These are phyloP conservation scores for Termitomyces sp. DNA, from an alignment of 768 basidiomycete genomes.

Conservation along the genomic window DNA sequence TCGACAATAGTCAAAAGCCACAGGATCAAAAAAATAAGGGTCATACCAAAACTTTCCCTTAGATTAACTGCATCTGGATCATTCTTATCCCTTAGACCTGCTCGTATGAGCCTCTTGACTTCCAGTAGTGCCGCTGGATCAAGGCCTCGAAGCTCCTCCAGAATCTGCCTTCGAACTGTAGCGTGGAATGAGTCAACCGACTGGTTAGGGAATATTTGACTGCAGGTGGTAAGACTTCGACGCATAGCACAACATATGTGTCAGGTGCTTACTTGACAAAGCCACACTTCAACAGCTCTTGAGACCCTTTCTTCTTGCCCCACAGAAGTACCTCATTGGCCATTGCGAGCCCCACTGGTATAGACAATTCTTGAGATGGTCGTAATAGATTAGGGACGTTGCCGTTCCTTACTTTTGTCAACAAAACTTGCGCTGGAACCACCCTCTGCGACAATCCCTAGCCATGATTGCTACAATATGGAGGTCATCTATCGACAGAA, in stretches of 20 bases:
- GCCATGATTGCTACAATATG: neutral
- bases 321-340: conserved; percentile 72
- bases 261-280: conserved; percentile 60
- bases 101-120: conserved; percentile 50
- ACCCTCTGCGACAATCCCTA: conserved; percentile 65
- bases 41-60: conserved; percentile 59
- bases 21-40: neutral
- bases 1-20: neutral
- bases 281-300: conserved; percentile 54
- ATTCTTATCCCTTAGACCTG: conserved; percentile 58
- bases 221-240: conserved; percentile 20
- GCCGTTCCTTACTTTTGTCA: conserved; percentile 48
- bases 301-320: conserved; percentile 60
- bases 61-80: conserved; percentile 61
- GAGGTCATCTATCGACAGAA: conserved; percentile 21
- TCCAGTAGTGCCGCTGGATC: conserved; percentile 50
- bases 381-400: neutral
- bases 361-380: neutral
- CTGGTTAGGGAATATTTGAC: conserved; percentile 58
- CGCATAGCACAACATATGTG: neutral
- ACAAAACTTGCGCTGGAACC: conserved; percentile 68
- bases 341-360: conserved; percentile 59
- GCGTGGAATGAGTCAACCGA: conserved; percentile 49
- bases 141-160: conserved; percentile 54
- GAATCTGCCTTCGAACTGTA: conserved; percentile 44